Evolutionary conservation across 768 basidiomycete species (phyloP).

Genomic region (Strobilomyces dryophilus): DNA sequence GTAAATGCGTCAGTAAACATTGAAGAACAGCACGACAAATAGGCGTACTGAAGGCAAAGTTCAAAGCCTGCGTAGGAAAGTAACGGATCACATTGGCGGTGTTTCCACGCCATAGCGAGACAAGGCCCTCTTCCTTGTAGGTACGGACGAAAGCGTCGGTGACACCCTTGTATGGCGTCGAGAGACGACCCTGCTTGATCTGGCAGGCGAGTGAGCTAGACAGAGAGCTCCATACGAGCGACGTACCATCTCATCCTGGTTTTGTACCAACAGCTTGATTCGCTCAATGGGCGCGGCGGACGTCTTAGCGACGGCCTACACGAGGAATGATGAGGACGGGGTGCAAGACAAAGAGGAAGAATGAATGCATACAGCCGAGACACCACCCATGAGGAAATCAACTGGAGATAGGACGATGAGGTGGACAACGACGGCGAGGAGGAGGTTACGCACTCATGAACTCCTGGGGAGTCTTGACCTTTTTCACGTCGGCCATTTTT

Average conservation of each 20-base stretch:
- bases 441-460: conserved; percentile 60
- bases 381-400: conserved; percentile 97
- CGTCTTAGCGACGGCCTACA: conserved; percentile 96
- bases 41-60: conserved; percentile 98
- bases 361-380: conserved; percentile 66
- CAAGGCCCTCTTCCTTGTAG: conserved; percentile 91
- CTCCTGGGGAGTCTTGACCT: conserved; percentile 86
- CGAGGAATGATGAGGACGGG: conserved; percentile 17
- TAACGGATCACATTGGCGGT: conserved; percentile 99
- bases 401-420: conserved; percentile 39
- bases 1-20: conserved; percentile 7
- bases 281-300: conserved; percentile 99
- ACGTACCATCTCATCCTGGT: conserved; percentile 99
- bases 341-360: background rate
- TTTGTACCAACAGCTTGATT: conserved; percentile 97
- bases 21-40: background rate
- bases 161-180: conserved; percentile 95
- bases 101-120: conserved; percentile 98
- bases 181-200: conserved; percentile 99
- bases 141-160: conserved; percentile 89
- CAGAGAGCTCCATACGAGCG: background rate
- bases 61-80: conserved; percentile 99
- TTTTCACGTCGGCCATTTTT: conserved; percentile 82
- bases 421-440: background rate
- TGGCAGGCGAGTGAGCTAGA: conserved; percentile 29